Percentiles rank a stretch among this genome's conserved stretches.
Evolutionary conservation across 225 moss, liverwort and hornwort species (phyloP).

Genomic region (Marchantia paleacea): DNA sequence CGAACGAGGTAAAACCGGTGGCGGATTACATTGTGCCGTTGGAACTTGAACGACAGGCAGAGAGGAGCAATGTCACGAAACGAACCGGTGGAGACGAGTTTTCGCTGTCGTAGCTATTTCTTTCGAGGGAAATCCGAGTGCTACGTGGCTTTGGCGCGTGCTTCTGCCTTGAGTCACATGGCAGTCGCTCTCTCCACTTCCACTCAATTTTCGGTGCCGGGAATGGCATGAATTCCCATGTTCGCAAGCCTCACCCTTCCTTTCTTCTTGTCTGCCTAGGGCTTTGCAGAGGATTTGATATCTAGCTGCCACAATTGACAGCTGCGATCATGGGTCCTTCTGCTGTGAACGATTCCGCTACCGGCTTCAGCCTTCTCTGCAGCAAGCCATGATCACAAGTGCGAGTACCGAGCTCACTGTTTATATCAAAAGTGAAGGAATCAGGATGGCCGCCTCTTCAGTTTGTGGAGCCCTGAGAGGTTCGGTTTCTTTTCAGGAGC

Average conservation of each 20-base stretch:
- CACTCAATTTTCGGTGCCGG: background rate
- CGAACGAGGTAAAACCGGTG: background rate
- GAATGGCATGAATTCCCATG: background rate
- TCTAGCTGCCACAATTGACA: background rate
- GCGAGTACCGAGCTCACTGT: background rate
- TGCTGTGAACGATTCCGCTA: background rate
- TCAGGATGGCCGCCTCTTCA: background rate
- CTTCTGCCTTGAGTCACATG: background rate
- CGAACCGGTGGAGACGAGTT: slow-evolving; percentile 11
- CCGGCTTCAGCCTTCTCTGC: background rate
- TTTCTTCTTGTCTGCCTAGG: background rate
- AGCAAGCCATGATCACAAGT: background rate
- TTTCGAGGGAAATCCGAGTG: slow-evolving; percentile 13
- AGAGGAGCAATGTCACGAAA: slow-evolving; percentile 14
- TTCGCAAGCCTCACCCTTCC: background rate
- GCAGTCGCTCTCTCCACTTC: background rate
- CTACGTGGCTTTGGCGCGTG: background rate
- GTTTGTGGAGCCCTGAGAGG: background rate
- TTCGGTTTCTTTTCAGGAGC: background rate
- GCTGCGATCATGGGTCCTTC: background rate
- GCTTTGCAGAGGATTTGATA: background rate
- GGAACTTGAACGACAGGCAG: background rate
- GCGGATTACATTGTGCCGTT: background rate
- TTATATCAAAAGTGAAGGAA: background rate
- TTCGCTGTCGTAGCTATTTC: slow-evolving; percentile 18